Conservation (phyloP, 306 rosid species). For the Aeschynomene evenia region DNA sequence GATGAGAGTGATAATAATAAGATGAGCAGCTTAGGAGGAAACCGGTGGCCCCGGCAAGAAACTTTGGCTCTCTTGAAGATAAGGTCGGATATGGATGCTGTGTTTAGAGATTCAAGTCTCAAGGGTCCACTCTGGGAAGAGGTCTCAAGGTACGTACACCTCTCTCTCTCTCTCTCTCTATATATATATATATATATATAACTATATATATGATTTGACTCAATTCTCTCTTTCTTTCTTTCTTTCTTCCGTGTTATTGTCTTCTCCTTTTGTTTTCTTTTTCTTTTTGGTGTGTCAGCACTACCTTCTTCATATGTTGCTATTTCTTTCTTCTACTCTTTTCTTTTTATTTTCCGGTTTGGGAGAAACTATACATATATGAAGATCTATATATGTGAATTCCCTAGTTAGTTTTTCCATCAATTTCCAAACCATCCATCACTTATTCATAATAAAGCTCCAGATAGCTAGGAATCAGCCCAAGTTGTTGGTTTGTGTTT, state of each 20-base stretch:
- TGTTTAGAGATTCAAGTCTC: slow-evolving; percentile 77
- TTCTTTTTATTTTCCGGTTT: background rate
- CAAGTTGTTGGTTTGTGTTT: too few relatives aligned
- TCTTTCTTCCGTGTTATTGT: background rate
- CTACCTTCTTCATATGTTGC: background rate
- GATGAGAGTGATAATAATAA: slow-evolving; percentile 50
- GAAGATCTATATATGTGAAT: slow-evolving; percentile 10
- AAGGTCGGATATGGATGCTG: slow-evolving; percentile 81
- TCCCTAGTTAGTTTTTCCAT: too few relatives aligned
- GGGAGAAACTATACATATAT: slow-evolving; percentile 10
- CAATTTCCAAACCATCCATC: slow-evolving; percentile 20
- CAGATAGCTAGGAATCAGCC: too few relatives aligned
- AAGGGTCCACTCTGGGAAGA: slow-evolving; percentile 98
- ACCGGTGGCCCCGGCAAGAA: slow-evolving; percentile 95
- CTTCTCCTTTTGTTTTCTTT: background rate
- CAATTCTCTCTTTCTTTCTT: too few relatives aligned
- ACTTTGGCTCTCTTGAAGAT: slow-evolving; percentile 88
- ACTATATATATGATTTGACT: background rate
- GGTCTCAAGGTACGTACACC: slow-evolving; percentile 69
- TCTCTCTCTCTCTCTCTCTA: too few relatives aligned
- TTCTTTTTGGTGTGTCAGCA: background rate
- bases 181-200: background rate
- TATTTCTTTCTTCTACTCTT: background rate
- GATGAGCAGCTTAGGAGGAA: slow-evolving; percentile 54
- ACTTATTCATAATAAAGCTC: too few relatives aligned